phyloP scores from a whole-genome alignment of 2,329 filamentous ascomycete genomes.

The Ascochyta clinopodiicola region DNA sequence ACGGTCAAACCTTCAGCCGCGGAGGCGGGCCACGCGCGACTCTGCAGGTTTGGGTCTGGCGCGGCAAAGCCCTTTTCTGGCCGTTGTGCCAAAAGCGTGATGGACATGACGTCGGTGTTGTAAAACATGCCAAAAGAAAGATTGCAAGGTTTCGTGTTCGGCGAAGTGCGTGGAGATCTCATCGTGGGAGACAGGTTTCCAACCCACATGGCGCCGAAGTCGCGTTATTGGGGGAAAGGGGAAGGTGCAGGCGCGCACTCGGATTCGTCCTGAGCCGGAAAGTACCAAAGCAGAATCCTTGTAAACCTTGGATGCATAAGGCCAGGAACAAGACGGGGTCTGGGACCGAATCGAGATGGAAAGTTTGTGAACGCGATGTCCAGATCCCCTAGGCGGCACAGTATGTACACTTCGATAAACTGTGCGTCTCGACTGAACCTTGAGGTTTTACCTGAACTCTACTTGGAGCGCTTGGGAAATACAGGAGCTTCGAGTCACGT shows the following conservation, averaged over 20 bases:
- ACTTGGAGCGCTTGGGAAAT: background rate
- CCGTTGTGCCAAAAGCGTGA: background rate
- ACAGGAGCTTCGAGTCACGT: background rate
- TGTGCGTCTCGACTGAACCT: background rate
- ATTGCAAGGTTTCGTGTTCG: background rate
- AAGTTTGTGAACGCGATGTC: background rate
- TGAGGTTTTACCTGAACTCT: background rate
- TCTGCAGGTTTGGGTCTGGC: background rate
- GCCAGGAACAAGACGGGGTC: constrained; percentile 1
- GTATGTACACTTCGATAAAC: background rate
- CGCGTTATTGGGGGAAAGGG: background rate
- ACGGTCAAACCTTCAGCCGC: background rate
- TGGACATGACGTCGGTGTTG: background rate
- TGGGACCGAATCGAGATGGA: background rate
- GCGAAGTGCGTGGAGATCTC: constrained; percentile 2
- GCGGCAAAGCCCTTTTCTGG: background rate
- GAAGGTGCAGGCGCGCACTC: background rate
- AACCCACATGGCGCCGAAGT: background rate
- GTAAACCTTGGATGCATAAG: background rate
- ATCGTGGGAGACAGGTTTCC: constrained; percentile 2
- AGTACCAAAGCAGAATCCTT: background rate
- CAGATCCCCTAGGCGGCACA: background rate
- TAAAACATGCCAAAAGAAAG: background rate
- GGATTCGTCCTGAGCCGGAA: background rate
- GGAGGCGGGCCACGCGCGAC: background rate